Base-by-base conservation (phyloP, 2,329 filamentous ascomycete genomes). In the Lachnellula willkommii region DNA sequence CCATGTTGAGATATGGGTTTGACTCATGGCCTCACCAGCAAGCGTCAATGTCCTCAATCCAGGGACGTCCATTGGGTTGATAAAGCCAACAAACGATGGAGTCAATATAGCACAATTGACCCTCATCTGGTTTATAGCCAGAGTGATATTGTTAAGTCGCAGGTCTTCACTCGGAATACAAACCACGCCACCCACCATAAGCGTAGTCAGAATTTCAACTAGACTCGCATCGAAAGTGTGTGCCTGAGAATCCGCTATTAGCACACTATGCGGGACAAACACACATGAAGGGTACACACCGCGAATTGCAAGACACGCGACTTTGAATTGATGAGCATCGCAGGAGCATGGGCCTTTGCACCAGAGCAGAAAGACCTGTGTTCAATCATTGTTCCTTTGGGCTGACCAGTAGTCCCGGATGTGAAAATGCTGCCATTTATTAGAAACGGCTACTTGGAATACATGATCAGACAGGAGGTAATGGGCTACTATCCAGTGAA, bases 11-110 rank as follows among this genome's bases (percentile, higher is more conserved):
- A 74, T 63, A 57, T 74, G 69, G 22, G 80, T 73, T 80, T 79
- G 43, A 79, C 76, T 11, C 85, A 95, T 46, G 93, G 79, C 90
- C 93, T 95, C 72, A 94, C 91, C 7, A 89, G 90, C 63, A 93
- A 95, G 0, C 89, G 95, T 36, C 93, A 74, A 1, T 94, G 75
- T 3, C 89, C 72, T 53, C 77, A 96, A 71, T 0, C 73, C 72
- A 0, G 90, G 90, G 0, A 85, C 88, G 9, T 94, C 90, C 0
- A 88, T 93, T 0, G 91, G 90, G 0, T 89, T 94, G 54, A 95
- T 75, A 71, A 95, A 90, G 59, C 87, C 90, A 1, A 51, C 54
- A 32, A 64, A 51, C 8, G 63, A 56, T 20, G 63, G 54, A 26
- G 61, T 65, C 20, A 63, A 50, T 22, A 59, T 40, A 5, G 62